Evolutionary conservation across 805 yeast species (phyloP).

Genomic region (Saturnispora zaruensis): DNA sequence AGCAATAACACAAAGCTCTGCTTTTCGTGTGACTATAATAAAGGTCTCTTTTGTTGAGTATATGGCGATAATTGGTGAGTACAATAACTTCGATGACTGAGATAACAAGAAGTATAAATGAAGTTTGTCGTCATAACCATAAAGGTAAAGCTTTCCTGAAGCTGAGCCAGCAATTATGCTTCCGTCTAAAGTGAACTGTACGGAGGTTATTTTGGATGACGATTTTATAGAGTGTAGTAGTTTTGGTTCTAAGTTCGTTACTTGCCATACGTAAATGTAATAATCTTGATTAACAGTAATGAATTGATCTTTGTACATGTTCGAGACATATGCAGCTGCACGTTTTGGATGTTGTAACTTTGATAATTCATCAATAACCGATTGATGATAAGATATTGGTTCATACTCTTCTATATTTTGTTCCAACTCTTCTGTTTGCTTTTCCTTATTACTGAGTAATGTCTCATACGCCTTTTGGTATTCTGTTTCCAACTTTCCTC

Average conservation of each 20-base stretch:
- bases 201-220: conserved; percentile 31
- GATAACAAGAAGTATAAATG: background rate
- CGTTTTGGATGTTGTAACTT: conserved; percentile 5
- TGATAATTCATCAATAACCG: conserved; percentile 2
- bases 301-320: background rate
- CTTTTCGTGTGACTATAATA: conserved; percentile 19
- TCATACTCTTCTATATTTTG: conserved; percentile 5
- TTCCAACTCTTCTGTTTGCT: conserved; percentile 7
- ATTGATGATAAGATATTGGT: conserved; percentile 1
- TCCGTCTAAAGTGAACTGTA: conserved; percentile 31
- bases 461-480: conserved; percentile 7
- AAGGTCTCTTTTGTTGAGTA: conserved; percentile 22
- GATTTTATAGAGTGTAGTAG: conserved; percentile 24
- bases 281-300: conserved; percentile 10
- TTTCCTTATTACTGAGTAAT: background rate
- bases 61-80: conserved; percentile 18
- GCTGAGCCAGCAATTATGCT: conserved; percentile 40
- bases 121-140: conserved; percentile 13
- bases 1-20: conserved; percentile 17
- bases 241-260: conserved; percentile 19
- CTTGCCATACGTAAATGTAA: conserved; percentile 9
- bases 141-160: conserved; percentile 43
- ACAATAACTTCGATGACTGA: background rate
- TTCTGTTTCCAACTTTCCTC: conserved; percentile 1
- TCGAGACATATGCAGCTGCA: conserved; percentile 4